phyloP scores from a whole-genome alignment of 257 asterid species.

The Jacaranda mimosifolia region DNA sequence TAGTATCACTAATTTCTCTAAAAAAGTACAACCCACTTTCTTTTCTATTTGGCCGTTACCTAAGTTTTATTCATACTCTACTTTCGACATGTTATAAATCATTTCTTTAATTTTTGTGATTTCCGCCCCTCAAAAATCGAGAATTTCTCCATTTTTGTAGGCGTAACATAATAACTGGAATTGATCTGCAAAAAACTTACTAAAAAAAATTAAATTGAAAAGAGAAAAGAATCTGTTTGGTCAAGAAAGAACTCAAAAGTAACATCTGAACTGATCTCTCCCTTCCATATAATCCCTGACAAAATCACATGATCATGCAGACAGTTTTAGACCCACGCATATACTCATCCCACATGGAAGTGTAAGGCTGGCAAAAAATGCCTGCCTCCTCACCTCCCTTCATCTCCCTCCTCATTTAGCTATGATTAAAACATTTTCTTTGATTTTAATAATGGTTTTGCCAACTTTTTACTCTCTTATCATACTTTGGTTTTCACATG shows the following conservation, averaged over 20 bases:
- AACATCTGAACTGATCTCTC: conserved; percentile 35
- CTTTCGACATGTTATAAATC: too few species aligned
- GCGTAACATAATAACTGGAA: too few species aligned
- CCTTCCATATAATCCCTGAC: conserved; percentile 58
- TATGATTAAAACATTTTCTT: conserved; percentile 25
- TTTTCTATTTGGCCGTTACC: too few species aligned
- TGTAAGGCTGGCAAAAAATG: conserved; percentile 34
- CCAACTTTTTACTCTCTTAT: conserved; percentile 37
- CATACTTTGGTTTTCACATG: conserved; percentile 42
- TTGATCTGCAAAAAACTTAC: too few species aligned
- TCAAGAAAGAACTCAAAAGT: conserved; percentile 29
- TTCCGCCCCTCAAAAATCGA: too few species aligned
- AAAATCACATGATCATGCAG: conserved; percentile 69
- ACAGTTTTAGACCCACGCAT: conserved; percentile 62
- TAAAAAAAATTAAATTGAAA: too few species aligned
- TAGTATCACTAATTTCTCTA: too few species aligned
- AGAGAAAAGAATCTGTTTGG: background rate
- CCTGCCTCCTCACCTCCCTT: conserved; percentile 10
- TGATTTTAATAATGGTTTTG: conserved; percentile 32
- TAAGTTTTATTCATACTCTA: too few species aligned
- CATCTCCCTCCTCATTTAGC: conserved; percentile 35
- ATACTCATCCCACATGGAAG: conserved; percentile 66
- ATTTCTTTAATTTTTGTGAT: too few species aligned
- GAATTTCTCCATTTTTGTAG: too few species aligned
- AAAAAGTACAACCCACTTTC: too few species aligned